Conservation (phyloP, 352 stramenopile species). For the Phytopythium vexans region DNA sequence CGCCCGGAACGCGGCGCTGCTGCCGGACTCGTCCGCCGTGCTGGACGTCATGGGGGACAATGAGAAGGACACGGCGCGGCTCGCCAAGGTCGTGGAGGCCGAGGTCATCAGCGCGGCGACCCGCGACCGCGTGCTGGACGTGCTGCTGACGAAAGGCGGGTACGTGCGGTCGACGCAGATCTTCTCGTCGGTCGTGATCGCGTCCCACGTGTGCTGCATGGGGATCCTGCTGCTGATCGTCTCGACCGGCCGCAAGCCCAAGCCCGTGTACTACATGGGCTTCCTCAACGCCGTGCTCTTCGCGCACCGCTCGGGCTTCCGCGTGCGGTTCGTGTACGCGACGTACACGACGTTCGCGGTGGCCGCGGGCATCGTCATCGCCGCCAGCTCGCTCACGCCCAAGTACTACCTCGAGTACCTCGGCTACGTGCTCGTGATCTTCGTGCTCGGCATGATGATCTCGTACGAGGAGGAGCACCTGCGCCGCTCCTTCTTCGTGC, state of each 20-base stretch:
- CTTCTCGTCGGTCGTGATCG: constrained; percentile 71
- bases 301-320: constrained; percentile 71
- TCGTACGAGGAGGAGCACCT: constrained; percentile 79
- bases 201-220: constrained; percentile 69
- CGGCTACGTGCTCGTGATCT: constrained; percentile 62
- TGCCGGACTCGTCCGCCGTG: constrained; percentile 25
- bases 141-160: constrained; percentile 69
- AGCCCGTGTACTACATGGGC: constrained; percentile 81
- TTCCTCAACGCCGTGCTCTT: constrained; percentile 82
- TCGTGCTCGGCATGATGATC: constrained; percentile 84
- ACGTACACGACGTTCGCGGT: constrained; percentile 72
- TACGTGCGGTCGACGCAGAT: constrained; percentile 80
- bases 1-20: constrained; percentile 53
- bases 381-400: constrained; percentile 43
- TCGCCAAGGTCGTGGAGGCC: constrained; percentile 48
- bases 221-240: constrained; percentile 64
- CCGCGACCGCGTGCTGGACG: constrained; percentile 45
- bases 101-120: constrained; percentile 45
- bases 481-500: constrained; percentile 75
- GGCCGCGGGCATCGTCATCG: constrained; percentile 58
- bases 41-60: constrained; percentile 19
- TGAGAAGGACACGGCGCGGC: constrained; percentile 4
- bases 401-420: constrained; percentile 70
- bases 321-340: constrained; percentile 76
- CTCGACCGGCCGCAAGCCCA: constrained; percentile 51